phyloP scores from a whole-genome alignment of 306 rosid species.

The Quercus dentata region DNA sequence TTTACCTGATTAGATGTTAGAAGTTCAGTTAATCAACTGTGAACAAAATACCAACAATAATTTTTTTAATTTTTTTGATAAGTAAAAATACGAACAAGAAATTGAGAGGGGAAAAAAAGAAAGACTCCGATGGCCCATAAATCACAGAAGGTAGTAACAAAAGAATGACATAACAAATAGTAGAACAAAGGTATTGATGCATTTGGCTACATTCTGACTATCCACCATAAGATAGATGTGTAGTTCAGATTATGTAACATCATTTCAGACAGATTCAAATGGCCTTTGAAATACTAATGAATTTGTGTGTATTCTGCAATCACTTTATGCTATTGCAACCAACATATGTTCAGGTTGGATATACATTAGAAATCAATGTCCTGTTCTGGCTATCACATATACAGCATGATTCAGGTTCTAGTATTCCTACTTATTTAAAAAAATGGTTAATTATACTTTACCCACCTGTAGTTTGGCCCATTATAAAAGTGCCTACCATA shows the following conservation, averaged over 20 bases:
- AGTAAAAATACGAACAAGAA: not conserved
- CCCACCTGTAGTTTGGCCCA: no score
- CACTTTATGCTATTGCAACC: not conserved
- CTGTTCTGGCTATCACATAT: not conserved
- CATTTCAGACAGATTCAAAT: not conserved
- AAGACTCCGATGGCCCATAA: not conserved
- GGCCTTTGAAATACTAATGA: not conserved
- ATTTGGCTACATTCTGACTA: not conserved
- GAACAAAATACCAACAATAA: not conserved
- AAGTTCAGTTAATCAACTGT: conserved; percentile 21
- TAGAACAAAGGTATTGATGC: not conserved
- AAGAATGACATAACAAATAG: not conserved
- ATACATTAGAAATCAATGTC: not conserved
- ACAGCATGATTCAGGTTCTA: not conserved
- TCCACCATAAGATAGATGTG: not conserved
- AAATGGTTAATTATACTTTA: no score
- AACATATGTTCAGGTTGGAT: not conserved
- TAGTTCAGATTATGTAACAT: not conserved
- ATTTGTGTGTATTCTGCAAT: not conserved
- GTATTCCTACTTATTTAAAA: not conserved
- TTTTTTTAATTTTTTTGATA: no score
- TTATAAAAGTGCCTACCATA: no score
- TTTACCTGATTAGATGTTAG: conserved; percentile 59
- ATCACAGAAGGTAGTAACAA: not conserved
- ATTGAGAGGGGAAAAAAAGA: not conserved